phyloP scores from a whole-genome alignment of 371 early-diverging fungal species.

The Mycotypha africana region DNA sequence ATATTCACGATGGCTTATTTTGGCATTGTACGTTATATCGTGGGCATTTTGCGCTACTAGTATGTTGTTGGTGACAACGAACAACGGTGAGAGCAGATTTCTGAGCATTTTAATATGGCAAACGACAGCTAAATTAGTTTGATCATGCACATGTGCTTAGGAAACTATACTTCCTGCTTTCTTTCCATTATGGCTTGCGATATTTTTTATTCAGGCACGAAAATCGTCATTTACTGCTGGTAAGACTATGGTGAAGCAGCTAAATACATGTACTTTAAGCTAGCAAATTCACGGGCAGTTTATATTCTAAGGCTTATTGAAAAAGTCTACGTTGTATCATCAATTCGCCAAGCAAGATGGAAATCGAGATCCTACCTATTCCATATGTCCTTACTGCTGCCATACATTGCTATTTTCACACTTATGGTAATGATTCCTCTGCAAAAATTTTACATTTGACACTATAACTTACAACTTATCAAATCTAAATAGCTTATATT shows the following conservation, averaged over 20 bases:
- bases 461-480: too few species aligned
- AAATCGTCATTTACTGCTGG: conserved; percentile 19
- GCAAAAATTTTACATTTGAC: too few species aligned
- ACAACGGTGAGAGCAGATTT: conserved; percentile 7
- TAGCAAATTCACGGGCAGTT: too few species aligned
- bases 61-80: conserved; percentile 16
- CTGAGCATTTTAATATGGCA: background rate
- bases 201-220: conserved; percentile 20
- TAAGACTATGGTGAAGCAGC: background rate
- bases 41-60: conserved; percentile 14
- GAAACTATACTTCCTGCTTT: conserved; percentile 18
- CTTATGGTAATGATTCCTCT: conserved; percentile 29
- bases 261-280: too few species aligned
- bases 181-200: conserved; percentile 23
- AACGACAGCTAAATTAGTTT: background rate
- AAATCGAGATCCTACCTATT: conserved; percentile 33
- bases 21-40: conserved; percentile 14
- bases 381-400: conserved; percentile 17
- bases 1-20: conserved; percentile 17
- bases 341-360: conserved; percentile 24
- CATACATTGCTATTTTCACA: conserved; percentile 40
- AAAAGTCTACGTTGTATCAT: conserved; percentile 31
- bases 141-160: too few species aligned
- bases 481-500: conserved; percentile 29
- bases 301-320: conserved; percentile 17